Base-by-base conservation (phyloP, 345 rosid species). In the Brassica juncea region DNA sequence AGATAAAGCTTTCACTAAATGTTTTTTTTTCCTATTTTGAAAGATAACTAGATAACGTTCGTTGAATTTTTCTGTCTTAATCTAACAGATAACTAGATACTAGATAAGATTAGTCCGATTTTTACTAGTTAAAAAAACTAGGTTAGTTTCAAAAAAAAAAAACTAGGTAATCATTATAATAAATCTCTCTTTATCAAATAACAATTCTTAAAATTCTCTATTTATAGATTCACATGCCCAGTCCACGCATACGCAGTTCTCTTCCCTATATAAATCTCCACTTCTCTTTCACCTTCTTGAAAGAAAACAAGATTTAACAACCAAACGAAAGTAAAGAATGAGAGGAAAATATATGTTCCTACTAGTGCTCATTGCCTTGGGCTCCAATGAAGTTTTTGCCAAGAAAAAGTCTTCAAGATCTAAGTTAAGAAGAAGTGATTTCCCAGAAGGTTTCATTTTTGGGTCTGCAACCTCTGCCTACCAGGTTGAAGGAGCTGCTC, bases 401-500 rank as follows among this genome's bases (percentile, higher is more conserved):
- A 71, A 58, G 34, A 23, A 19, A 23, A 57, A 58, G 34, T 55
- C 49, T 23, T 23, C 75, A 58, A 7, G 8, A 23, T 54, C 54
- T 71, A 59, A 23, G 58, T 1, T 71, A 59, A 71, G 14, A 57
- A 58, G 54, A 58, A 37, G 34, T 71, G 70, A 59, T 49, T 81
- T 81, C 32, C 81, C 81, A 6, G 2, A 74, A 8, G 81, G 60
- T 71, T 81, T 76, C 12, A 14, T 77, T 7, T 72, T 81, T 34
- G 84, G 84, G 2, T 31, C 84, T 49, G 70, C 84, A 23, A 76
- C 84, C 1, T 64, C 80, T 44, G 80, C 84, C 25, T 81, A 81
- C 70, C 73, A 79, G 54, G 70, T 72, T 9, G 85, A 83, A 79
- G 85, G 83, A 70, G 85, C 78, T 5, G 85, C 83, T 55, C 52